These are phyloP conservation scores for Rhynchospora tenuis DNA, from an alignment of 176 grass and related monocot species.

Conservation along the genomic window DNA sequence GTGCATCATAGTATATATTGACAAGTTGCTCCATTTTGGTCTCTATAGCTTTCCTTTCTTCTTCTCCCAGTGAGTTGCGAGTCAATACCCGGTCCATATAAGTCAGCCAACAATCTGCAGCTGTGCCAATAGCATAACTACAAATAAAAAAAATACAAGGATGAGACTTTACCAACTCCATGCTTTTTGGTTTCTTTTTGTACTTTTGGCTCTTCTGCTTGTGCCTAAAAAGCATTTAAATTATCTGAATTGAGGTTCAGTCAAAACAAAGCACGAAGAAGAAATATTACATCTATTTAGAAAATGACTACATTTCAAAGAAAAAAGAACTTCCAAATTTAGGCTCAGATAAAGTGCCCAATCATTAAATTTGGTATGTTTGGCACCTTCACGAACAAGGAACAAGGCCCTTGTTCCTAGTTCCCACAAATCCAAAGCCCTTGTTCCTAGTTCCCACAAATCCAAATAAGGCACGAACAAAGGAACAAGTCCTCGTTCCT, in stretches of 20 bases:
- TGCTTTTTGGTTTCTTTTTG: background rate
- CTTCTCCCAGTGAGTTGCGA: constrained; percentile 8
- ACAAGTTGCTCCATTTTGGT: constrained; percentile 45
- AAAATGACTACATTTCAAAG: background rate
- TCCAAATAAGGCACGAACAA: too few species aligned
- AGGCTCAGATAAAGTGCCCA: background rate
- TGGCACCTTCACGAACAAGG: too few species aligned
- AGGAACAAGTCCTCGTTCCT: too few species aligned
- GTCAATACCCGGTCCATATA: constrained; percentile 71
- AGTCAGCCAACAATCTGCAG: constrained; percentile 51
- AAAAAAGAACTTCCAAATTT: background rate
- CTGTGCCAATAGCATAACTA: constrained; percentile 14
- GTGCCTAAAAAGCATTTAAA: background rate
- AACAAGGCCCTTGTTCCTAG: too few species aligned
- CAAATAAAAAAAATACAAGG: background rate
- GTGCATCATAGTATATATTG: constrained; percentile 68
- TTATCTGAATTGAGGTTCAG: background rate
- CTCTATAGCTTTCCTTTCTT: background rate
- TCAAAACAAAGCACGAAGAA: too few species aligned
- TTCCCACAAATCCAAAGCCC: too few species aligned
- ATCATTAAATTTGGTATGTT: too few species aligned
- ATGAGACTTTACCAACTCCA: background rate
- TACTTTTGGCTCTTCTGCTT: background rate
- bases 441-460: too few species aligned
- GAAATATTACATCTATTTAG: background rate